These are phyloP conservation scores for Coix lacrymajobi DNA, from an alignment of 176 grass and related monocot genomes.

Conservation along the genomic window DNA sequence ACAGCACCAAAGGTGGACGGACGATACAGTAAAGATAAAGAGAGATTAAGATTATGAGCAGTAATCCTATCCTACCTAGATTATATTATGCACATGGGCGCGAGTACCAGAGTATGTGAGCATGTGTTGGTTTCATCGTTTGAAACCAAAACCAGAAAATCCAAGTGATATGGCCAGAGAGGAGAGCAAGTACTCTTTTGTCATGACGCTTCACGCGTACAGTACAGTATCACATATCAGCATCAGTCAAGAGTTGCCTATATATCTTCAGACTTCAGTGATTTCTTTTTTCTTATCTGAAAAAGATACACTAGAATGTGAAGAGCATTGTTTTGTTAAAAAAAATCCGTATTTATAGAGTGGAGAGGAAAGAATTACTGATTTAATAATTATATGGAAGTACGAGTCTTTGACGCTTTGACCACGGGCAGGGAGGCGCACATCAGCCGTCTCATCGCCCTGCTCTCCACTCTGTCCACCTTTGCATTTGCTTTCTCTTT, in stretches of 20 bases:
- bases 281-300: background rate
- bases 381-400: background rate
- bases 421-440: slow-evolving; percentile 1
- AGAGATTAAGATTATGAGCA: too few species aligned
- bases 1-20: background rate
- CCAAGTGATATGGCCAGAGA: background rate
- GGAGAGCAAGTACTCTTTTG: slow-evolving; percentile 17
- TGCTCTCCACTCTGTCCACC: background rate
- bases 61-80: background rate
- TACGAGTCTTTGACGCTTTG: slow-evolving; percentile 33
- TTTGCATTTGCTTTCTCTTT: slow-evolving; percentile 10
- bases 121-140: background rate
- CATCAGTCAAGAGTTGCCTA: background rate
- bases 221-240: too few species aligned
- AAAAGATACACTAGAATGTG: background rate
- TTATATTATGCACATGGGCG: background rate
- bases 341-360: too few species aligned
- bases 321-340: too few species aligned
- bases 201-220: background rate
- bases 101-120: background rate
- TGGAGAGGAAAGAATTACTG: background rate
- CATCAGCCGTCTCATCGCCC: slow-evolving; percentile 22
- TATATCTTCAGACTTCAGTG: background rate
- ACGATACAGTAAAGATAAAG: background rate
- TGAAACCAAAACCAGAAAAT: background rate